Base-by-base conservation (phyloP, 1,284 basidiomycete species). In the Hemileia vastatrix region DNA sequence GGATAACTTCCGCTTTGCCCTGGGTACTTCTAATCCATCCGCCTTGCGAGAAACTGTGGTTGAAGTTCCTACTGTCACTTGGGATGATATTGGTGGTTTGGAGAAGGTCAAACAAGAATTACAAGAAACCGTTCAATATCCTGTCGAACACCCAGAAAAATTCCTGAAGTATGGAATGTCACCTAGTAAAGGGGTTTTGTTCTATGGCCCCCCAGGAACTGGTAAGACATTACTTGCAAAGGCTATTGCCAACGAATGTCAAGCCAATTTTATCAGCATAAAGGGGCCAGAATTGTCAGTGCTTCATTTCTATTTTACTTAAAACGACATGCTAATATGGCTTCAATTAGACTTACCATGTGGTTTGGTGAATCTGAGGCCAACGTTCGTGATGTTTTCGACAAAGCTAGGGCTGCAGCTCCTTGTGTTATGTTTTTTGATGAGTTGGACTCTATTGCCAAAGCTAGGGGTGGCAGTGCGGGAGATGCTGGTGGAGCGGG, bases 401-500 rank as follows among this genome's bases (percentile, higher is more conserved):
- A 98, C 83, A 97, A 98, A 80, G 94, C 95, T 57, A 90, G 95
- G 71, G 94, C 94, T 21, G 95, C 95, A 3, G 93, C 94, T 6
- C 95, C 95, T 48, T 97, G 94, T 77, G 92, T 98, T 68, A 96
- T 98, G 92, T 98, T 98, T 87, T 98, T 98, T 78, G 94, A 99
- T 74, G 94, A 99, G 79, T 81, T 99, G 74, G 94, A 98, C 77
- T 95, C 94, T 9, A 97, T 98, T 71, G 94, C 94, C 60, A 97
- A 97, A 81, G 84, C 91, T 55, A 90, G 95, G 79, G 94, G 94
- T 65, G 81, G 81, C 18, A 81, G 83, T 1, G 80, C 83, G 13
- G 91, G 90, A 57, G 94, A 96, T 76, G 93, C 80, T 62, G 93
- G 93, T 68, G 95, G 94, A 66, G 93, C 94, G 6, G 86, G 92